A percentile compares a stretch with the other conserved stretches of the same genome.
Evolutionary conservation across 2,329 filamentous ascomycete genomes (phyloP).

Genomic region (Pseudogymnoascus sp.): DNA sequence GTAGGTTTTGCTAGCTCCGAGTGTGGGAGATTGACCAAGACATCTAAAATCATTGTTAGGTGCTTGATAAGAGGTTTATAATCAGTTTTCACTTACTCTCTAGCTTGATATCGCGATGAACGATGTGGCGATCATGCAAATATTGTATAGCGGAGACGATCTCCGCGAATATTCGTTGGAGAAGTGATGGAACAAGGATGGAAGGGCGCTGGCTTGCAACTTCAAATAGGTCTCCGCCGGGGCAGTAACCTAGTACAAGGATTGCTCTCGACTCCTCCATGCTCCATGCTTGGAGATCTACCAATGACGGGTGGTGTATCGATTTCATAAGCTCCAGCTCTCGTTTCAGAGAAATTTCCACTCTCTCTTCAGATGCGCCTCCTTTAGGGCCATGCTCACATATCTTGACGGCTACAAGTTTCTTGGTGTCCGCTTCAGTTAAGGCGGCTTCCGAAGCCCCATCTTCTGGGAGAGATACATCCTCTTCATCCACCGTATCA

Average conservation of each 20-base stretch:
- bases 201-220: conserved; percentile 68
- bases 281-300: conserved; percentile 86
- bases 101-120: conserved; percentile 95
- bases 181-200: conserved; percentile 57
- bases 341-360: conserved; percentile 87
- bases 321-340: conserved; percentile 90
- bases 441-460: conserved; percentile 24
- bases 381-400: conserved; percentile 92
- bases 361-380: conserved; percentile 83
- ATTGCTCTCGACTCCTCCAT: conserved; percentile 76
- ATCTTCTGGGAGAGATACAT: conserved; percentile 26
- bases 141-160: conserved; percentile 79
- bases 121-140: conserved; percentile 76
- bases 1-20: conserved; percentile 55
- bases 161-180: conserved; percentile 84
- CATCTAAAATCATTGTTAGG: conserved; percentile 51
- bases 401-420: conserved; percentile 88
- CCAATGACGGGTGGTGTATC: conserved; percentile 80
- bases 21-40: conserved; percentile 76
- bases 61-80: background rate
- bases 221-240: conserved; percentile 91
- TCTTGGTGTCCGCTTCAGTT: conserved; percentile 50
- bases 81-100: conserved; percentile 60
- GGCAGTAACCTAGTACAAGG: conserved; percentile 82
- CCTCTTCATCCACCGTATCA: conserved; percentile 31